Evolutionary conservation across 306 rosid species (phyloP).

Genomic region (Sesbania bispinosa): DNA sequence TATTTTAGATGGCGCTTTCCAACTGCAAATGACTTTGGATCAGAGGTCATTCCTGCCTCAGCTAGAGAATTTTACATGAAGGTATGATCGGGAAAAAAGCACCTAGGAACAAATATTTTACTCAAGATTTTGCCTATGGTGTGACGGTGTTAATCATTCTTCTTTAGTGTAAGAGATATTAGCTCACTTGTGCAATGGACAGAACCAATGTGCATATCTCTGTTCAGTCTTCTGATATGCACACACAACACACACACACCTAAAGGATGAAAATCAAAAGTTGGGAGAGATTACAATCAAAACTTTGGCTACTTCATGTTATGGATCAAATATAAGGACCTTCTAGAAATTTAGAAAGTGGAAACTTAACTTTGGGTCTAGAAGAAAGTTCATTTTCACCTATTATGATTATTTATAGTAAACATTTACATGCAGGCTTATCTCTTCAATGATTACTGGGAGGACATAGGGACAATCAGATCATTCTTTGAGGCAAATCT

Average conservation of each 20-base stretch:
- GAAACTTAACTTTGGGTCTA: neutral
- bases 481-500: constrained; percentile 96
- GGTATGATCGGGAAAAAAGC: constrained; percentile 40
- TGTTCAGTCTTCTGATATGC: neutral
- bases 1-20: constrained; percentile 91
- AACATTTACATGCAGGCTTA: constrained; percentile 63
- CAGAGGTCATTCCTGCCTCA: constrained; percentile 95
- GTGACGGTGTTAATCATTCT: neutral
- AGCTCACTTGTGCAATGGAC: neutral
- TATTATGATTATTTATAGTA: constrained; percentile 4
- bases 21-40: constrained; percentile 97
- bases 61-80: constrained; percentile 78
- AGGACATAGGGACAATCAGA: constrained; percentile 94
- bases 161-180: neutral
- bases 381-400: constrained; percentile 14
- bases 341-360: neutral
- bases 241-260: neutral
- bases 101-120: too few species aligned
- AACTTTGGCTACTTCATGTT: too few species aligned
- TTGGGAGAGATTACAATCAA: neutral
- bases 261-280: neutral
- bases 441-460: constrained; percentile 97
- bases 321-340: too few species aligned
- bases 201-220: neutral
- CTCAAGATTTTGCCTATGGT: neutral